phyloP scores from a whole-genome alignment of 1,284 basidiomycete genomes.

The Trichosporon ovoides region DNA sequence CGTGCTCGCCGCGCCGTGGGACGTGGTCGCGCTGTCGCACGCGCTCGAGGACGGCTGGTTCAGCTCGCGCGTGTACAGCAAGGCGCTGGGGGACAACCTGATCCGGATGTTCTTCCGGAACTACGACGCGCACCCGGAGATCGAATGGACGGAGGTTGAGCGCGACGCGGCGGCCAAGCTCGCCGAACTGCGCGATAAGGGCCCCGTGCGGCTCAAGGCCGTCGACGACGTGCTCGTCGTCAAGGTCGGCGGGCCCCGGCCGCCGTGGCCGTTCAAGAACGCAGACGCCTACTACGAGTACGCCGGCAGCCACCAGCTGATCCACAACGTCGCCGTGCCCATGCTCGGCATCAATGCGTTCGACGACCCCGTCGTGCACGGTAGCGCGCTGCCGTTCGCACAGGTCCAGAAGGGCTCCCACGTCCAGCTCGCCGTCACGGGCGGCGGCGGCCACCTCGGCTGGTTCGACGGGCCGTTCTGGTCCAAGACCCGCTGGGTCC shows the following conservation, averaged over 20 bases:
- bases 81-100: slow-evolving; percentile 75
- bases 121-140: slow-evolving; percentile 41
- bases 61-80: slow-evolving; percentile 69
- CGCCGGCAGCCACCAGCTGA: slow-evolving; percentile 50
- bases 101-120: slow-evolving; percentile 63
- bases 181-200: slow-evolving; percentile 19
- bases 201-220: slow-evolving; percentile 26
- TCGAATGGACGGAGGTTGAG: slow-evolving; percentile 22
- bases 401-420: slow-evolving; percentile 59
- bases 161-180: slow-evolving; percentile 18
- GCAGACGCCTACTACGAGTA: slow-evolving; percentile 78
- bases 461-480: slow-evolving; percentile 67
- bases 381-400: slow-evolving; percentile 52
- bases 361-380: slow-evolving; percentile 82
- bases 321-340: slow-evolving; percentile 45
- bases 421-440: slow-evolving; percentile 68
- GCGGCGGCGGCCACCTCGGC: slow-evolving; percentile 84
- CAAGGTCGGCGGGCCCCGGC: slow-evolving; percentile 66
- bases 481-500: slow-evolving; percentile 41
- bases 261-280: slow-evolving; percentile 66
- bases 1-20: slow-evolving; percentile 64
- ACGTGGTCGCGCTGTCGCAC: slow-evolving; percentile 40
- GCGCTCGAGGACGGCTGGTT: slow-evolving; percentile 60
- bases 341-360: slow-evolving; percentile 76
- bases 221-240: slow-evolving; percentile 61